These are phyloP conservation scores for Amesomyces nigricolor DNA, from an alignment of 2,329 filamentous ascomycete species.

Conservation along the genomic window DNA sequence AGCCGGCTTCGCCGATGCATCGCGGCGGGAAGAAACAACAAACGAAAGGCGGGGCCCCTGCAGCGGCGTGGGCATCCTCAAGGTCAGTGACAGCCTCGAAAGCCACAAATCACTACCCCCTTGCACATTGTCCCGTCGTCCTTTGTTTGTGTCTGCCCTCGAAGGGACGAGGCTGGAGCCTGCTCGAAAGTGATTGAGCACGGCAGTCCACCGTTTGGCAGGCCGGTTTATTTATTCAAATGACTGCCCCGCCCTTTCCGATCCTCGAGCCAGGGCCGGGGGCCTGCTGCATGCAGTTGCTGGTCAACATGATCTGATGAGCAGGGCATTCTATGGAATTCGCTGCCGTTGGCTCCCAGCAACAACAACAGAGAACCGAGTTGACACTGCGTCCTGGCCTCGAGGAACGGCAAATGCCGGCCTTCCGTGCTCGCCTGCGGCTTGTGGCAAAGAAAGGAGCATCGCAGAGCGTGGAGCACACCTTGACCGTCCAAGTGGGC, in stretches of 20 bases:
- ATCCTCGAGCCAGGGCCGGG: constrained; percentile 15
- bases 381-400: not conserved
- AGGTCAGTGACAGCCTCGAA: constrained; percentile 24
- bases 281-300: constrained; percentile 17
- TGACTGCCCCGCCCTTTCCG: constrained; percentile 15
- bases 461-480: not conserved
- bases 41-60: constrained; percentile 11
- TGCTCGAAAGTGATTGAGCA: not conserved
- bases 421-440: not conserved
- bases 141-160: constrained; percentile 4
- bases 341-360: not conserved
- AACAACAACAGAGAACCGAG: not conserved
- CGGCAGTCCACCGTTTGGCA: constrained; percentile 11
- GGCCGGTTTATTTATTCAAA: constrained; percentile 1
- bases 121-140: constrained; percentile 8
- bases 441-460: not conserved
- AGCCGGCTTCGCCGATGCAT: constrained; percentile 6
- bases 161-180: constrained; percentile 15
- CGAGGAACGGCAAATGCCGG: not conserved
- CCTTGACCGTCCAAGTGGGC: not conserved
- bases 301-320: constrained; percentile 11
- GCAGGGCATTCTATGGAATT: constrained; percentile 1
- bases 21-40: not conserved
- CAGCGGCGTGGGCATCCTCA: constrained; percentile 5
- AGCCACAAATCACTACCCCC: constrained; percentile 18